These are phyloP conservation scores for Phaeophleospora eucalypticola DNA, from an alignment of 2,329 filamentous ascomycete genomes.

Conservation along the genomic window DNA sequence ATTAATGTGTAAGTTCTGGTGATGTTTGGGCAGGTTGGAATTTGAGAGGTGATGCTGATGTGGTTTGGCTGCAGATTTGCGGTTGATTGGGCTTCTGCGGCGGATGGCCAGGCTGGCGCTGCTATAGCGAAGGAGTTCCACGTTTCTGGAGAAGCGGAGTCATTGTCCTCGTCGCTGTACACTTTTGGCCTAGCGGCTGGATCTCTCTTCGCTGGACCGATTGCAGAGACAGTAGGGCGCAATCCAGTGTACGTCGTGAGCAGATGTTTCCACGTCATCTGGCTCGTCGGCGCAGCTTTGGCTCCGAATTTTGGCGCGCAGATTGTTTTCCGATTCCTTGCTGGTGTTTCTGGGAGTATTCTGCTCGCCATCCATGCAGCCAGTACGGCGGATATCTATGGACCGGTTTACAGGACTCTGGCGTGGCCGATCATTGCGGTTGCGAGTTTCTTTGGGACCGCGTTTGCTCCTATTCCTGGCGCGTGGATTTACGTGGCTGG, in stretches of 20 bases:
- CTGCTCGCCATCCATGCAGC: conserved; percentile 24
- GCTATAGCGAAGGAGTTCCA: conserved; percentile 16
- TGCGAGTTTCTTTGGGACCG: conserved; percentile 18
- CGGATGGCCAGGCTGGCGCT: conserved; percentile 16
- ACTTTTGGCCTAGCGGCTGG: conserved; percentile 42
- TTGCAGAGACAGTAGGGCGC: conserved; percentile 38
- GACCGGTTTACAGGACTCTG: conserved; percentile 20
- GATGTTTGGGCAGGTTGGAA: neutral
- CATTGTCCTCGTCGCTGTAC: conserved; percentile 39
- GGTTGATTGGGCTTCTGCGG: conserved; percentile 20
- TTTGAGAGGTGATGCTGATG: neutral
- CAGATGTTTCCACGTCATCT: conserved; percentile 17
- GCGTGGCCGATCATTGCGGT: conserved; percentile 23
- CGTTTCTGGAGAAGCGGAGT: conserved; percentile 23
- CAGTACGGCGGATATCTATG: conserved; percentile 27
- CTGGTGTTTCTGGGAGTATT: conserved; percentile 23
- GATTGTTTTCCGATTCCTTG: conserved; percentile 25
- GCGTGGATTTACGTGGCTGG: conserved; percentile 13
- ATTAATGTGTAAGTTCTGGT: conserved; percentile 13
- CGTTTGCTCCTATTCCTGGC: conserved; percentile 17
- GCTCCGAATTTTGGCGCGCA: conserved; percentile 25
- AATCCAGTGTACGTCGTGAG: conserved; percentile 25
- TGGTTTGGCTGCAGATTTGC: conserved; percentile 13
- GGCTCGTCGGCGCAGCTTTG: conserved; percentile 21
- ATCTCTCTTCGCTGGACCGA: conserved; percentile 36